Percentiles rank a stretch among this genome's conserved stretches.
Conservation (phyloP, 2,329 filamentous ascomycete genomes). For the Phialophora expanda region DNA sequence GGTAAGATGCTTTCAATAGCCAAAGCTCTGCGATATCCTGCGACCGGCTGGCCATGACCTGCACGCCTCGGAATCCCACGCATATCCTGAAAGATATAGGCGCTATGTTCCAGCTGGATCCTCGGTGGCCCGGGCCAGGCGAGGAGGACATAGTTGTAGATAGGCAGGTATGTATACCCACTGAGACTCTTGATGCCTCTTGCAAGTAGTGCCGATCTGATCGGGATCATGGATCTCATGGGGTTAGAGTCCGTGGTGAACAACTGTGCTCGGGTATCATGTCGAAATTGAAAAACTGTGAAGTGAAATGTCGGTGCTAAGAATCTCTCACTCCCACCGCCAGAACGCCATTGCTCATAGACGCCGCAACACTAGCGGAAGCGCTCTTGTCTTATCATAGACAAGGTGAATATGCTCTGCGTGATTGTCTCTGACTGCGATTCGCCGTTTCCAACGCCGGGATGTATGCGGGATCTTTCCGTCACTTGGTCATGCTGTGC, state of each 20-base stretch:
- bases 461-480: neutral
- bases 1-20: neutral
- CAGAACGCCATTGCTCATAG: constrained; percentile 29
- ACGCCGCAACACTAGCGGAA: constrained; percentile 4
- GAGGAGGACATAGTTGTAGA: neutral
- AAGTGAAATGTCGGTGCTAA: constrained; percentile 4
- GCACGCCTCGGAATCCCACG: constrained; percentile 1
- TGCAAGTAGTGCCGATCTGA: neutral
- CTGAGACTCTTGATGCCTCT: neutral
- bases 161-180: neutral
- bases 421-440: neutral
- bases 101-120: neutral
- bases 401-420: neutral
- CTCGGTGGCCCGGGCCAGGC: neutral
- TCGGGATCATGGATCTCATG: neutral
- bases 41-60: constrained; percentile 1
- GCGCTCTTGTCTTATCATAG: neutral
- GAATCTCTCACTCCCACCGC: neutral
- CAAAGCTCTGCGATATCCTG: constrained; percentile 7
- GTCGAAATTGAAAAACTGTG: constrained; percentile 12
- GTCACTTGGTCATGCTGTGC: constrained; percentile 10
- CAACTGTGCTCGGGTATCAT: constrained; percentile 19
- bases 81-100: neutral
- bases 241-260: neutral
- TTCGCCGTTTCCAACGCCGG: constrained; percentile 2